Percentiles rank a stretch among this genome's conserved stretches.
Evolutionary conservation across 495 filamentous ascomycete species (phyloP).

Genomic region (Recurvomyces mirabilis): DNA sequence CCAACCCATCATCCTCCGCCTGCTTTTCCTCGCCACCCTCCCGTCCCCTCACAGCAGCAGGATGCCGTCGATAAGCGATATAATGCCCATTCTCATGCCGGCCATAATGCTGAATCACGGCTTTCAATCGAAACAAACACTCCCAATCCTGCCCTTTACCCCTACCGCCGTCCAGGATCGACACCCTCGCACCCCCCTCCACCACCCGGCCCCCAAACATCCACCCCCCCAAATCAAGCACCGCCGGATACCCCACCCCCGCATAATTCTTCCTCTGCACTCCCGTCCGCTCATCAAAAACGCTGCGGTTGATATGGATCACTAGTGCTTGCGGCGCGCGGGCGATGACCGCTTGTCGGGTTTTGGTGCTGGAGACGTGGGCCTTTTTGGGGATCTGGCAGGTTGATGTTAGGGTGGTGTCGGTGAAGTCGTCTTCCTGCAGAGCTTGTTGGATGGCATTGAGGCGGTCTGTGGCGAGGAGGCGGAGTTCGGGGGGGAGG

Average conservation of each 20-base stretch:
- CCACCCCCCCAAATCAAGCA: slow-evolving; percentile 66
- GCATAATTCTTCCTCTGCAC: slow-evolving; percentile 73
- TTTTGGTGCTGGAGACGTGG: slow-evolving; percentile 64
- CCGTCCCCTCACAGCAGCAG: slow-evolving; percentile 17
- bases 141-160: slow-evolving; percentile 34
- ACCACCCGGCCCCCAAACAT: slow-evolving; percentile 39
- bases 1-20: not conserved
- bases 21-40: not conserved
- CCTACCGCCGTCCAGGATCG: slow-evolving; percentile 45
- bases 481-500: slow-evolving; percentile 17
- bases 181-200: slow-evolving; percentile 30
- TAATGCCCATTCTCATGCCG: slow-evolving; percentile 94
- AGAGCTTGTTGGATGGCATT: slow-evolving; percentile 55
- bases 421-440: slow-evolving; percentile 68
- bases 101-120: slow-evolving; percentile 81
- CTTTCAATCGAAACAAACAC: slow-evolving; percentile 78
- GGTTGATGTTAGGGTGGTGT: slow-evolving; percentile 57
- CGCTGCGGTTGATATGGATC: slow-evolving; percentile 81
- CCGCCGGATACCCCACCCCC: slow-evolving; percentile 58
- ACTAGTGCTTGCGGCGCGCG: slow-evolving; percentile 67
- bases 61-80: slow-evolving; percentile 70
- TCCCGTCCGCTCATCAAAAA: slow-evolving; percentile 74
- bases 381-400: slow-evolving; percentile 63
- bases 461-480: slow-evolving; percentile 37
- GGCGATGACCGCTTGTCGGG: slow-evolving; percentile 75